Evolutionary conservation across 83 land plant genomes (phyloP).

Genomic region (Diphasiastrum complanatum): DNA sequence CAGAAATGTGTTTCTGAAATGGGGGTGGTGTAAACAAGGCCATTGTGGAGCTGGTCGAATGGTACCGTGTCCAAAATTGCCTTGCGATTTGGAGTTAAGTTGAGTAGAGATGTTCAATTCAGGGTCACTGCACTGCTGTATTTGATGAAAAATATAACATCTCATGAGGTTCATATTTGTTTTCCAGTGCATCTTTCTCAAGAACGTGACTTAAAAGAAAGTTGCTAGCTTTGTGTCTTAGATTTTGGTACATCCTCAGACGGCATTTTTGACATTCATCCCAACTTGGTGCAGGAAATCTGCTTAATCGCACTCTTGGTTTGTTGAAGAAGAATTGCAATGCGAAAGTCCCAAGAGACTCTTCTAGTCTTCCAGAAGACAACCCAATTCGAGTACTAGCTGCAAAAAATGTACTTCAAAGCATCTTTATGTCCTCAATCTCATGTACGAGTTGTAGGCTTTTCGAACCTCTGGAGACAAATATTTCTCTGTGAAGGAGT

Average conservation of each 20-base stretch:
- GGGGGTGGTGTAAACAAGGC: no score
- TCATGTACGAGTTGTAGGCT: not conserved
- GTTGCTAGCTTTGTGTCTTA: not conserved
- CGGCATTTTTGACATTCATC: no score
- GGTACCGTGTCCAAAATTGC: no score
- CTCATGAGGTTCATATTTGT: not conserved
- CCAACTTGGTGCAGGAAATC: conserved; percentile 92
- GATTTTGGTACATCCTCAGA: no score
- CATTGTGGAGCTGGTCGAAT: no score
- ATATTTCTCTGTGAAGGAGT: no score
- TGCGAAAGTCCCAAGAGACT: conserved; percentile 64
- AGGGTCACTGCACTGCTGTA: not conserved
- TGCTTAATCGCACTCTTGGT: conserved; percentile 96
- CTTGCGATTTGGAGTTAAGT: no score
- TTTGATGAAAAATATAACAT: not conserved
- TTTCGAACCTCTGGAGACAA: not conserved
- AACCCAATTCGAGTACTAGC: conserved; percentile 51
- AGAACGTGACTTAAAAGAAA: no score
- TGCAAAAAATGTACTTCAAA: conserved; percentile 42
- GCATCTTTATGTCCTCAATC: not conserved
- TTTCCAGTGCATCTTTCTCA: no score
- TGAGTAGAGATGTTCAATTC: not conserved
- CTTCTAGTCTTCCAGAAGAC: conserved; percentile 49
- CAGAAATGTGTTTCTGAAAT: no score
- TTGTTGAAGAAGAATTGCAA: conserved; percentile 85